Percentiles rank a stretch among this genome's conserved stretches.
phyloP scores from a whole-genome alignment of 768 basidiomycete species.

The Lactarius psammicola region DNA sequence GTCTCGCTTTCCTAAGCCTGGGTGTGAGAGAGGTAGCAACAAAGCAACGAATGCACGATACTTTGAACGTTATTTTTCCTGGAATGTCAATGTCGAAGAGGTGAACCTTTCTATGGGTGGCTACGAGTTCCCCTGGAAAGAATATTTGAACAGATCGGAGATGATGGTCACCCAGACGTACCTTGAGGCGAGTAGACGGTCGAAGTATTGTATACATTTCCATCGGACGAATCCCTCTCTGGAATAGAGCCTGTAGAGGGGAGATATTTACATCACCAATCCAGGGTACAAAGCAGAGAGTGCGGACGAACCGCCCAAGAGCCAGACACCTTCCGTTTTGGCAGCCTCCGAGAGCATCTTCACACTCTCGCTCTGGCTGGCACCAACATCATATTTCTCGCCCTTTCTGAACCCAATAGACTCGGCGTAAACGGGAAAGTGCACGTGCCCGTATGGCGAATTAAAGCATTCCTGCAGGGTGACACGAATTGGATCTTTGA shows the following conservation, averaged over 20 bases:
- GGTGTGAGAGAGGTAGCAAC: not conserved
- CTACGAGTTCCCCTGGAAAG: conserved; percentile 71
- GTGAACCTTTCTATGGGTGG: conserved; percentile 91
- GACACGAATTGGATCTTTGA: not conserved
- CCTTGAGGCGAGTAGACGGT: conserved; percentile 87
- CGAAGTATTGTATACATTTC: conserved; percentile 88
- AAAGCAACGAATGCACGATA: conserved; percentile 29
- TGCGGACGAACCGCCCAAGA: conserved; percentile 80
- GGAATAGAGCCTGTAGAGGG: conserved; percentile 84
- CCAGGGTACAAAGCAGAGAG: not conserved
- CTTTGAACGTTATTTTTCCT: conserved; percentile 88
- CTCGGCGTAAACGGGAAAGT: conserved; percentile 86
- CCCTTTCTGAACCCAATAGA: conserved; percentile 62
- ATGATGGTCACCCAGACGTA: conserved; percentile 29
- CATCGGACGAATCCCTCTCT: conserved; percentile 61
- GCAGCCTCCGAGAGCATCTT: conserved; percentile 80
- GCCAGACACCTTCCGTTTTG: conserved; percentile 74
- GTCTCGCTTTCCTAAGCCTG: conserved; percentile 79
- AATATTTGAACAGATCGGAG: conserved; percentile 18
- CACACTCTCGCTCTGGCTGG: conserved; percentile 70
- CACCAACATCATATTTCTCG: conserved; percentile 53
- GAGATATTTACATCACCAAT: not conserved
- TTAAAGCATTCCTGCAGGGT: conserved; percentile 73
- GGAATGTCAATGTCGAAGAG: conserved; percentile 98
- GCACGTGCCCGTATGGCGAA: conserved; percentile 74